Conservation (phyloP, 2,329 filamentous ascomycete species). For the Neurospora sp. region DNA sequence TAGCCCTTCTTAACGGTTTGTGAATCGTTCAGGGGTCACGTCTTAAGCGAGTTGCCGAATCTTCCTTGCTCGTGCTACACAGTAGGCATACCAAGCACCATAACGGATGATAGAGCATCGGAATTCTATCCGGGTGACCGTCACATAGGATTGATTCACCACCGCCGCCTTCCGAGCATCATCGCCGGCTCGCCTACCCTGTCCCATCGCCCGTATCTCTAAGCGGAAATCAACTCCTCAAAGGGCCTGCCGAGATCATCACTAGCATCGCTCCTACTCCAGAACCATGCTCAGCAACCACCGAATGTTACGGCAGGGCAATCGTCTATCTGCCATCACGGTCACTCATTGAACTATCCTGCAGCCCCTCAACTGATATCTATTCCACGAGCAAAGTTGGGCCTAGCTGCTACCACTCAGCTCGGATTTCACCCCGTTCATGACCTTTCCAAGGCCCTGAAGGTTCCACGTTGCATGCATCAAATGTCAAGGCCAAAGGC, state of each 20-base stretch:
- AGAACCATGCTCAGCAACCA: background rate
- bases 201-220: background rate
- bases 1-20: background rate
- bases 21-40: background rate
- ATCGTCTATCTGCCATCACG: background rate
- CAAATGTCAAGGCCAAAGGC: slow-evolving; percentile 9
- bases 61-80: background rate
- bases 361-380: background rate
- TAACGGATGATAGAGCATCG: background rate
- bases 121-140: background rate
- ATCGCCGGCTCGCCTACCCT: background rate
- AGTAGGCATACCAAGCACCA: background rate
- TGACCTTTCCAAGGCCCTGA: slow-evolving; percentile 17
- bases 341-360: background rate
- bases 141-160: background rate
- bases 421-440: background rate
- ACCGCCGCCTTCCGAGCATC: background rate
- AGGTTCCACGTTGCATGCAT: slow-evolving; percentile 16
- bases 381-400: background rate
- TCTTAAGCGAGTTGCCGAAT: background rate
- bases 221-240: background rate
- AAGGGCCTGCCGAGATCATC: background rate
- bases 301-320: background rate
- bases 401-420: background rate
- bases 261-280: background rate